Percentiles rank a stretch among this genome's conserved stretches.
These are phyloP conservation scores for Zostera marina DNA, from an alignment of 116 monocot genomes.

Conservation along the genomic window DNA sequence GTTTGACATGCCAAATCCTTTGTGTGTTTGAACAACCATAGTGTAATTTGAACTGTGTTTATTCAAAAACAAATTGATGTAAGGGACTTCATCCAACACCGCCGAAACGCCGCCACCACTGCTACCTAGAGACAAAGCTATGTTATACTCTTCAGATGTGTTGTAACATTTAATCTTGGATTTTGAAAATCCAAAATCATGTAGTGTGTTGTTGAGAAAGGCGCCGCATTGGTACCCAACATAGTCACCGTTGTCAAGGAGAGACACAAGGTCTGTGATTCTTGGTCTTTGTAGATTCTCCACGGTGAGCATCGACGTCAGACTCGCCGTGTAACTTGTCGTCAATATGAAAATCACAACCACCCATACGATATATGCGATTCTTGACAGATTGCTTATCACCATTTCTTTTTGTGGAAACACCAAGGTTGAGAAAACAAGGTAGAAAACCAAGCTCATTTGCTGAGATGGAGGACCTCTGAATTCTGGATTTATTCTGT, in stretches of 20 bases:
- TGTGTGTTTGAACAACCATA: slow-evolving; percentile 12
- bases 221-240: slow-evolving; percentile 11
- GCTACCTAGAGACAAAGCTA: slow-evolving; percentile 15
- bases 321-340: slow-evolving; percentile 21
- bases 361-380: slow-evolving; percentile 16
- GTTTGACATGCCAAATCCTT: not conserved
- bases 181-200: slow-evolving; percentile 5
- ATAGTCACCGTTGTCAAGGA: slow-evolving; percentile 7
- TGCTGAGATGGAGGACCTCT: slow-evolving; percentile 15
- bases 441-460: slow-evolving; percentile 21
- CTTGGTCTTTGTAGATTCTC: slow-evolving; percentile 14
- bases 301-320: slow-evolving; percentile 18
- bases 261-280: slow-evolving; percentile 1
- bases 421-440: slow-evolving; percentile 21
- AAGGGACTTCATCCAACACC: slow-evolving; percentile 25
- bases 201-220: slow-evolving; percentile 1
- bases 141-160: slow-evolving; percentile 1
- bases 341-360: slow-evolving; percentile 19
- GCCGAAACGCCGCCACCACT: slow-evolving; percentile 12
- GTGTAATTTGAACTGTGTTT: slow-evolving; percentile 4
- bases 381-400: slow-evolving; percentile 13
- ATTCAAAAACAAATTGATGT: slow-evolving; percentile 13
- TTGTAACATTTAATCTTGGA: slow-evolving; percentile 7
- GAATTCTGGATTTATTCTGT: slow-evolving; percentile 23
- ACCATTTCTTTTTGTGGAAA: slow-evolving; percentile 18